Conservation (phyloP, 169 alveolate species). For the Cryptosporidium bovis region DNA sequence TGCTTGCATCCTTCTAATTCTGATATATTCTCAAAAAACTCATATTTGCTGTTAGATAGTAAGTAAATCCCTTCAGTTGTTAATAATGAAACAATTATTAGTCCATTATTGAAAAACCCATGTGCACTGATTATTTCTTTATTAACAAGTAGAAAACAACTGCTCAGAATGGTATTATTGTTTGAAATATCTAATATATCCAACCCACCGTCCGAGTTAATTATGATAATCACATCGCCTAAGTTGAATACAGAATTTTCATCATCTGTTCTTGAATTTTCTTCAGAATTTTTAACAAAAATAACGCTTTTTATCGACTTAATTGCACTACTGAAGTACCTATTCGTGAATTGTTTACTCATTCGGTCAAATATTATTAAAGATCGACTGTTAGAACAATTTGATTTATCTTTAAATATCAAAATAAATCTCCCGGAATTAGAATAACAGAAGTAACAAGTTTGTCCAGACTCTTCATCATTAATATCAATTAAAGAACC, state of each 20-base stretch:
- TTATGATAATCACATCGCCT: slow-evolving; percentile 37
- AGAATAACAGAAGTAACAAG: slow-evolving; percentile 34
- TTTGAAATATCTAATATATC: slow-evolving; percentile 7
- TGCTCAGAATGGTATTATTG: background rate
- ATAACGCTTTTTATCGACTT: slow-evolving; percentile 15
- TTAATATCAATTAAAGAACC: background rate
- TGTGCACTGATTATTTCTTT: background rate
- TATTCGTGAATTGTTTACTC: background rate
- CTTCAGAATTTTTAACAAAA: background rate
- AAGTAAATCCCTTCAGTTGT: slow-evolving; percentile 25
- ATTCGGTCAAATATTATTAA: slow-evolving; percentile 4
- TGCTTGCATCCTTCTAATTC: background rate
- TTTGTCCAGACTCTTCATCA: background rate
- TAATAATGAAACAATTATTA: slow-evolving; percentile 30
- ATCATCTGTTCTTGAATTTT: background rate
- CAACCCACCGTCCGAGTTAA: slow-evolving; percentile 8
- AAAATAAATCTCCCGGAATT: slow-evolving; percentile 22
- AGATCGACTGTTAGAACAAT: background rate
- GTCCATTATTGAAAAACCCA: background rate
- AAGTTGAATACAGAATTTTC: background rate
- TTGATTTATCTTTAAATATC: slow-evolving; percentile 7
- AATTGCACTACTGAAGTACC: slow-evolving; percentile 4
- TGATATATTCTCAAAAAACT: slow-evolving; percentile 8
- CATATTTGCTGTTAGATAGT: slow-evolving; percentile 15
- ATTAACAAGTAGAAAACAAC: slow-evolving; percentile 8